Conservation (phyloP, 345 rosid species). For the Corchorus capsularis region DNA sequence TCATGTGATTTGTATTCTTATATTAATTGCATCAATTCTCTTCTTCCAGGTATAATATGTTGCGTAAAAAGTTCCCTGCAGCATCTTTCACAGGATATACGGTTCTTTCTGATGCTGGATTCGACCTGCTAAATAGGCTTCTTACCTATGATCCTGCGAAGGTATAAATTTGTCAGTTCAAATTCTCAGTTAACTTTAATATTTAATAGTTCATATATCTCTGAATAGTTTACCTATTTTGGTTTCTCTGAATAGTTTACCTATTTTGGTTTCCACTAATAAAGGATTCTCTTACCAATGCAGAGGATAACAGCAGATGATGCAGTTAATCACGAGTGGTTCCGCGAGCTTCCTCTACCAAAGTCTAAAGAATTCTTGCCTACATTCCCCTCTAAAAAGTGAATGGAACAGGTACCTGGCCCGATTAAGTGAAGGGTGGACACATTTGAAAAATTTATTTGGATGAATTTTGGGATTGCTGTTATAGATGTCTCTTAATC, state of each 20-base stretch:
- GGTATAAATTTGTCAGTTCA: constrained; percentile 32
- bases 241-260: background rate
- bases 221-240: background rate
- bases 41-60: constrained; percentile 56
- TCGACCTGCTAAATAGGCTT: constrained; percentile 71
- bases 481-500: background rate
- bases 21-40: constrained; percentile 18
- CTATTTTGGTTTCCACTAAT: background rate
- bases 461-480: background rate
- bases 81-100: constrained; percentile 70
- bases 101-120: constrained; percentile 79
- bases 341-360: constrained; percentile 73
- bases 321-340: constrained; percentile 86
- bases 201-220: too few species aligned
- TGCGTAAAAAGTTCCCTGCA: constrained; percentile 84
- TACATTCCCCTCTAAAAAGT: constrained; percentile 50
- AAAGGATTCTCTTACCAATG: constrained; percentile 24
- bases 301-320: constrained; percentile 79
- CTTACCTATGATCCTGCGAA: constrained; percentile 72
- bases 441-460: background rate
- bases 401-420: constrained; percentile 33
- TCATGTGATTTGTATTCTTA: constrained; percentile 27
- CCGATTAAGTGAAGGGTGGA: constrained; percentile 19
- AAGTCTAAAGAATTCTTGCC: constrained; percentile 78
- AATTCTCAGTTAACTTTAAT: too few species aligned